Conservation (phyloP, 1,284 basidiomycete genomes). For the Athelia psychrophila region DNA sequence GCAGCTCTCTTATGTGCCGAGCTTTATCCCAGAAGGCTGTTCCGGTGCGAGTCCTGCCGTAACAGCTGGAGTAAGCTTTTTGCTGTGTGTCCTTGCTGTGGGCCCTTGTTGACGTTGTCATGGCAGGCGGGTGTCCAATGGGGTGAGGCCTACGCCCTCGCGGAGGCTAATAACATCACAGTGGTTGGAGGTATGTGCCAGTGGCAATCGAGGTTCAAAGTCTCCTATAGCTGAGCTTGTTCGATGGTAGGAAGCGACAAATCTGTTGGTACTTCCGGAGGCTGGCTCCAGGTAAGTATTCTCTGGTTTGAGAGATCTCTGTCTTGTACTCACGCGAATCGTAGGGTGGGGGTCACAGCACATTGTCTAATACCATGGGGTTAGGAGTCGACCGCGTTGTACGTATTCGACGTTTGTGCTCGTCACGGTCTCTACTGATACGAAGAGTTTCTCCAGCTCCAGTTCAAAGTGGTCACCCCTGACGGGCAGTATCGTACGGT, state of each 20-base stretch:
- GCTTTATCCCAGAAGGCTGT: conserved; percentile 13
- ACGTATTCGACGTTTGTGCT: conserved; percentile 4
- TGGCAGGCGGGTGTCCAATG: conserved; percentile 21
- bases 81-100: not conserved
- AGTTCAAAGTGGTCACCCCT: conserved; percentile 41
- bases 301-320: not conserved
- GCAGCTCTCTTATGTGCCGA: conserved; percentile 8
- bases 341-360: conserved; percentile 47
- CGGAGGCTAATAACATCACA: conserved; percentile 26
- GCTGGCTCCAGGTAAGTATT: conserved; percentile 20
- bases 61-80: conserved; percentile 18
- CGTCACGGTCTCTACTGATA: conserved; percentile 1
- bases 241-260: conserved; percentile 1
- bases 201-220: not conserved
- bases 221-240: not conserved
- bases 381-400: conserved; percentile 33
- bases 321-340: not conserved
- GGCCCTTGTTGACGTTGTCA: not conserved
- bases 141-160: conserved; percentile 22
- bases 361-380: conserved; percentile 28
- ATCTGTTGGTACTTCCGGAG: conserved; percentile 22
- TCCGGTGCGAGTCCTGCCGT: conserved; percentile 6
- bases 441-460: conserved; percentile 22
- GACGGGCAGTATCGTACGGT: conserved; percentile 33
- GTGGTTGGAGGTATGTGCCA: conserved; percentile 22